Evolutionary conservation across 2,329 filamentous ascomycete genomes (phyloP), one percentile per base, ranked within the genome.

Genomic region (Geoglossum cookeanum): DNA sequence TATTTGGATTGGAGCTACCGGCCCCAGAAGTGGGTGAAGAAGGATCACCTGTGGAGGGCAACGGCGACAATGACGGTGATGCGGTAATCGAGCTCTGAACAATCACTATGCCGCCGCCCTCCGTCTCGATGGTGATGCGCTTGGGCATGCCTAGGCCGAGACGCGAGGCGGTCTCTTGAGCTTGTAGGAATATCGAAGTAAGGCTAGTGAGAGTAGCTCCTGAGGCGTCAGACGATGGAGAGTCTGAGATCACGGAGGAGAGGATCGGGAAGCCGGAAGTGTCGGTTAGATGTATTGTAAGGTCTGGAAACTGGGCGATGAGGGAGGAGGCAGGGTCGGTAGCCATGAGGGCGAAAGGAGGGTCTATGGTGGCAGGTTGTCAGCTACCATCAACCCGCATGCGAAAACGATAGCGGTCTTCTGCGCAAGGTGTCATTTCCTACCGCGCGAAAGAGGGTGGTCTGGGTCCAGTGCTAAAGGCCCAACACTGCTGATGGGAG

Each of bases 91-190:
- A 56, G 15, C 33, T 48, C 49, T 53, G 55, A 13, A 44, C 55
- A 9, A 52, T 44, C 3, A 33, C 42, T 27, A 39, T 7, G 27
- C 71, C 71, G 54, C 68, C 67, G 44, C 70, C 68, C 2, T 68
- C 69, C 64, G 78, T 77, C 64, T 81, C 78, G 64, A 81, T 74
- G 66, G 81, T 76, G 60, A 82, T 72, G 65, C 78, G 76, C 63
- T 77, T 71, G 2, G 78, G 76, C 5, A 65, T 63, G 61, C 79
- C 79, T 48, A 79, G 71, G 52, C 72, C 74, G 5, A 81, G 71
- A 55, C 78, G 75, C 37, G 69, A 68, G 4, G 76, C 75, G 54
- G 77, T 70, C 51, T 77, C 74, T 63, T 77, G 75, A 11, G 75
- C 74, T 59, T 71, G 72, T 29, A 81, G 71, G 15, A 78, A 76